Base-by-base conservation (phyloP, 2,329 filamentous ascomycete genomes). In the Alternaria burnsii region DNA sequence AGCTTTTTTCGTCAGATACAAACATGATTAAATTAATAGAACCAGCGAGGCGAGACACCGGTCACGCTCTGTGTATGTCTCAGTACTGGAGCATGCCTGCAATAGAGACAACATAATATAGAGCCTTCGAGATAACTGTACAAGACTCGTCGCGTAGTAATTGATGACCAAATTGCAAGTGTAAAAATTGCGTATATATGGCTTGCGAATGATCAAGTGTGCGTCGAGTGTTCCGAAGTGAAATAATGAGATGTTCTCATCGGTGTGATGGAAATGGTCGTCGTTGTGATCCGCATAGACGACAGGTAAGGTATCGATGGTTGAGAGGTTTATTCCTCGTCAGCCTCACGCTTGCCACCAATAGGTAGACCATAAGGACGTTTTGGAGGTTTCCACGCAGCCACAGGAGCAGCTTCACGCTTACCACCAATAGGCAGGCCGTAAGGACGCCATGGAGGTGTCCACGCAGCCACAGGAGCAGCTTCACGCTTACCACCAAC, bases 401-500 rank as follows among this genome's bases (percentile, higher is more conserved):
- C n/a, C n/a, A n/a, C n/a, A n/a, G 36, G n/a, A 14, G 71, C 70
- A 36, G 77, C 78, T 8, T 74, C 71, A 44, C 78, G 77, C 64
- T 77, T 78, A 56, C 65, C 62, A 56, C 65, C 62, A 4, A 60
- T 56, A 6, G 63, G 60, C 2, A 64, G 26, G 11, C 69, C 70
- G 28, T 71, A 63, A 0, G 67, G 61, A 5, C 62, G 48, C 14
- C 7, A 12, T 11, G 9, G 9, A 12, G 11, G 28, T 30, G 12
- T 30, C 28, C 28, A 30, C 4, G 10, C 28, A 30, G 28, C 28
- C 28, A 11, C 51, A 16, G 61, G 24, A 26, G 24, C 59, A 22
- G 76, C 69, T 44, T 73, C 64, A 26, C 74, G 73, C 47, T 71
- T 70, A 42, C 50, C 59, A 5, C 36, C 36, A 5, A 54, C n/a